phyloP scores from a whole-genome alignment of 78 protist species.

The slime mould (Dictyostelium discoideum) region DNA sequence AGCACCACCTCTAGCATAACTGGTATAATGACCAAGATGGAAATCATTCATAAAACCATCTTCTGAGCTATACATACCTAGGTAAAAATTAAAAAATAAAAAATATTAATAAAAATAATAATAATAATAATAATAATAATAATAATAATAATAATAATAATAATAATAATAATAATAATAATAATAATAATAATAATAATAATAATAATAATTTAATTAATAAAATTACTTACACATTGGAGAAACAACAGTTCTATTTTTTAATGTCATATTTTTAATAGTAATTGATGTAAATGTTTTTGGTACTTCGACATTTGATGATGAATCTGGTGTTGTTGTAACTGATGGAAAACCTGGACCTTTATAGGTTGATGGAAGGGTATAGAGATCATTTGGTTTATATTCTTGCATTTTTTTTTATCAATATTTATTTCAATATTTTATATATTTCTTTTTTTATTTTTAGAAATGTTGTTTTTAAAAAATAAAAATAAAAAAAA shows the following conservation, averaged over 20 bases:
- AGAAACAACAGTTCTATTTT: constrained; percentile 45
- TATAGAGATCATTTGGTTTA: background rate
- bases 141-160: no score
- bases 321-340: background rate
- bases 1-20: constrained; percentile 65
- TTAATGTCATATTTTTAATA: background rate
- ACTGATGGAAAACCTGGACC: background rate
- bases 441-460: background rate
- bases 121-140: no score
- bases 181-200: no score
- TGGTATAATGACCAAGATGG: constrained; percentile 26
- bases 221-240: constrained; percentile 22
- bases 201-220: no score
- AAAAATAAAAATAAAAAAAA: no score
- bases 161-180: no score
- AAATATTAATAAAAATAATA: background rate
- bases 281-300: background rate
- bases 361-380: background rate
- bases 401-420: background rate
- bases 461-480: background rate
- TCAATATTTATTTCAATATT: background rate
- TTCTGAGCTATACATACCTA: background rate
- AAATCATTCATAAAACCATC: constrained; percentile 62
- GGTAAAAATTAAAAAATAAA: background rate
- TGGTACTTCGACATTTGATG: background rate